Evolutionary conservation across 1,139 yeast genomes (phyloP), one percentile per base, ranked within the genome.

Genomic region (Eremothecium cymbalariae): DNA sequence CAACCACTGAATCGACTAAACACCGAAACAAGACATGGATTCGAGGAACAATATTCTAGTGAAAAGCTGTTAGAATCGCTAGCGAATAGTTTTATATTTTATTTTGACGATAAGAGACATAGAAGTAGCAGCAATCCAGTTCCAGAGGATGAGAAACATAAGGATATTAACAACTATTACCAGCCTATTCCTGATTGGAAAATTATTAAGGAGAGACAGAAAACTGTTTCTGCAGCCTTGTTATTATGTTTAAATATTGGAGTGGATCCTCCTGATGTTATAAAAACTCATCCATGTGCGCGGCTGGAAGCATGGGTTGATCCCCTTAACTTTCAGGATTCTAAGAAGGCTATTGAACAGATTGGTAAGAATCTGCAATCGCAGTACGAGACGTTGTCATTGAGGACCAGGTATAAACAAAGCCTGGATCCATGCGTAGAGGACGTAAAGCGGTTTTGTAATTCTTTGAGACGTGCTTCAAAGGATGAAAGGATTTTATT

Each of bases 251-350:
- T 90, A 28, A 90, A 93, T 53, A 64, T 90, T 32, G 97, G 98
- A 4, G 96, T 90, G 2, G 97, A 90, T 47, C 98, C 99, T 3
- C 98, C 99, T 1, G 98, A 93, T 59, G 77, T 88, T 23, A 76
- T 84, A 60, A 85, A 86, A 57, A 86, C 97, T 0, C 88, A 83
- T 44, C 97, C 96, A 1, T 84, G 95, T 53, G 95, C 98, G 1
- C 78, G 82, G 49, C 63, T 79, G 28, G 98, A 93, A 61, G 83
- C 96, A 1, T 88, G 96, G 88, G 76, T 90, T 19, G 95, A 90
- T 55, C 96, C 97, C 0, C 65, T 81, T 18, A 67, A 75, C n/a
- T 80, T 74, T 48, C 74, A 80, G 25, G 97, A 86, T 51, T 77
- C 94, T 0, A 86, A 86, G 57, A 84, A 85, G 59, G 96, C 97